These are phyloP conservation scores for Larix kaempferi DNA, from an alignment of 75 land plant species.

Conservation along the genomic window DNA sequence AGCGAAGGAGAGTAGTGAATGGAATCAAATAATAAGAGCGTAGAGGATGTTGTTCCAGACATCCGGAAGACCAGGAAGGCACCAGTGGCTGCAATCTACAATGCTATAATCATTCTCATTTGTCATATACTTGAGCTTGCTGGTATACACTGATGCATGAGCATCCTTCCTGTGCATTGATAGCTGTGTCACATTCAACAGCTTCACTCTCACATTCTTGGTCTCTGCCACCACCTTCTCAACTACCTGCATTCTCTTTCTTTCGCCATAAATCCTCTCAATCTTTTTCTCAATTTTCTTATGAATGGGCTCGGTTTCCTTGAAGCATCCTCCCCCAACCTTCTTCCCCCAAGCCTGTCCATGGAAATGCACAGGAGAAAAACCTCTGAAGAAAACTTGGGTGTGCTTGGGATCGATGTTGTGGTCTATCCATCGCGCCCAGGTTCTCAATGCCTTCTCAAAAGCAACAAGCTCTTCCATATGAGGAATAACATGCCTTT, in stretches of 20 bases:
- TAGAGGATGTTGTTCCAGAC: slow-evolving; percentile 30
- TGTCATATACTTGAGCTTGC: slow-evolving; percentile 2
- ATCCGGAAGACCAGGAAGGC: slow-evolving; percentile 31
- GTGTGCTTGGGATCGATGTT: slow-evolving; percentile 54
- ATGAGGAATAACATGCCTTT: slow-evolving; percentile 2
- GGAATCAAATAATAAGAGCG: not conserved
- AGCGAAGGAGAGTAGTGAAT: too few species aligned
- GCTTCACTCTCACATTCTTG: slow-evolving; percentile 19
- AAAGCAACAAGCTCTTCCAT: slow-evolving; percentile 62
- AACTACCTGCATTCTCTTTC: slow-evolving; percentile 16
- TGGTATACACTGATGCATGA: slow-evolving; percentile 44
- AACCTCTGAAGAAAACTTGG: slow-evolving; percentile 33
- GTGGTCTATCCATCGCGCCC: slow-evolving; percentile 63
- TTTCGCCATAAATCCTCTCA: slow-evolving; percentile 17
- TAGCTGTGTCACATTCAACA: slow-evolving; percentile 54
- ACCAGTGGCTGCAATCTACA: slow-evolving; percentile 35
- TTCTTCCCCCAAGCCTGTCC: slow-evolving; percentile 58
- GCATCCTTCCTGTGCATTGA: slow-evolving; percentile 57
- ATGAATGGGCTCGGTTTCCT: slow-evolving; percentile 46
- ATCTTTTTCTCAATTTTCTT: slow-evolving; percentile 25
- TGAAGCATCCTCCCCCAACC: slow-evolving; percentile 53
- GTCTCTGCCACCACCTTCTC: slow-evolving; percentile 19
- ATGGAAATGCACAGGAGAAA: slow-evolving; percentile 34
- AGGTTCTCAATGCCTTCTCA: slow-evolving; percentile 48
- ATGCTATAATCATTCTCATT: not conserved